Conservation (phyloP, 192 early-diverging fungal genomes). For the Physocladia obscura region DNA sequence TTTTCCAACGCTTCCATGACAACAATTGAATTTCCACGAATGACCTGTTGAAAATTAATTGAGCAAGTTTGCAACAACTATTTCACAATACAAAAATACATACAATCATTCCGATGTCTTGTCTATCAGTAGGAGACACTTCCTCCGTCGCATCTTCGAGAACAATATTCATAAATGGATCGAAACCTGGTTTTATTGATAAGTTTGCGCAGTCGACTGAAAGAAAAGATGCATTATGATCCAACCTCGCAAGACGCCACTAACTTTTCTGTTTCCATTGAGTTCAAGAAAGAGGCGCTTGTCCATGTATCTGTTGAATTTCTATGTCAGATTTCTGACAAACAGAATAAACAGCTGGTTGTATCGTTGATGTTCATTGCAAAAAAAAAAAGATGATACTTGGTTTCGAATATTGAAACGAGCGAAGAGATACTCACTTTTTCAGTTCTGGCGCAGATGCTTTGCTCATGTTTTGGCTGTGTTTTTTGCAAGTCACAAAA, state of each 20-base stretch:
- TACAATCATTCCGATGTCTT: constrained; percentile 87
- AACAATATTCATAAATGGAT: constrained; percentile 99
- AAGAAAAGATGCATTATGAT: not conserved
- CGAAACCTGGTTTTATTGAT: constrained; percentile 68
- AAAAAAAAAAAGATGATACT: not conserved
- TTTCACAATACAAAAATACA: constrained; percentile 9
- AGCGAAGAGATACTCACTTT: constrained; percentile 33
- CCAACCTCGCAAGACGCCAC: constrained; percentile 85
- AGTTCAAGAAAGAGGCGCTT: constrained; percentile 88
- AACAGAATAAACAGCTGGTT: too few relatives aligned
- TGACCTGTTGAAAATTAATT: constrained; percentile 34
- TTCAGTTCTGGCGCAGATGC: constrained; percentile 66
- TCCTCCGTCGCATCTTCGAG: constrained; percentile 90
- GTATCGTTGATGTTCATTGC: too few relatives aligned
- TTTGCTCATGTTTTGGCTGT: constrained; percentile 52
- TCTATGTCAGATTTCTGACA: too few relatives aligned
- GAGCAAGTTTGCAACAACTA: not conserved
- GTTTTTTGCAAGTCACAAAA: too few relatives aligned
- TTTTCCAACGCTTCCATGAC: constrained; percentile 58
- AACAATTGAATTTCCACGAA: constrained; percentile 58
- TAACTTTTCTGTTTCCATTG: constrained; percentile 87
- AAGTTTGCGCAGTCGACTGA: not conserved
- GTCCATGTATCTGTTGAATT: constrained; percentile 80
- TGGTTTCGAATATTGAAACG: not conserved
- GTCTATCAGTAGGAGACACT: constrained; percentile 62